Evolutionary conservation across 305 asterid species (phyloP).

Genomic region (Fraxinus albicans): DNA sequence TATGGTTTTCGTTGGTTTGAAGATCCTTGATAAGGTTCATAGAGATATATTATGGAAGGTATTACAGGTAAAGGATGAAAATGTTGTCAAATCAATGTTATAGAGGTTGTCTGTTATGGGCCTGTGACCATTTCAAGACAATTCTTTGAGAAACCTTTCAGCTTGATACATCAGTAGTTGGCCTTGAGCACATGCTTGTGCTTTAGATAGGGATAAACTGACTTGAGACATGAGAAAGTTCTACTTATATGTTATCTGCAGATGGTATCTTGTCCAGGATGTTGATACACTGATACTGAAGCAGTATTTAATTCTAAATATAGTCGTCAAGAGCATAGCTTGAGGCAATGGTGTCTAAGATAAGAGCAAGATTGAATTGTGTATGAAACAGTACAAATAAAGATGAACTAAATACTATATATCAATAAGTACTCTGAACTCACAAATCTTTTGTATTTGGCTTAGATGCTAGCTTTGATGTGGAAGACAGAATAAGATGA

Average conservation of each 20-base stretch:
- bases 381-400: background rate
- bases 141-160: background rate
- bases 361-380: background rate
- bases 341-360: background rate
- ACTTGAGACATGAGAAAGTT: background rate
- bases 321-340: background rate
- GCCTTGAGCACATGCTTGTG: background rate
- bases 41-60: background rate
- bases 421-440: background rate
- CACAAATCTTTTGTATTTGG: background rate
- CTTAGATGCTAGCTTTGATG: background rate
- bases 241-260: background rate
- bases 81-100: background rate
- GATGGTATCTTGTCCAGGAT: background rate
- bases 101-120: background rate
- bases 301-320: background rate
- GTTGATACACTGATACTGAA: background rate
- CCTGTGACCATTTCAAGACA: background rate
- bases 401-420: background rate
- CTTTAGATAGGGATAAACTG: background rate
- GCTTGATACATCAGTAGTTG: conserved; percentile 1
- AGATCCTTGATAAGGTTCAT: background rate
- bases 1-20: background rate
- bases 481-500: background rate
- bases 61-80: background rate